These are phyloP conservation scores for Colletotrichum magnum DNA, from an alignment of 2,329 filamentous ascomycete genomes.

Conservation along the genomic window DNA sequence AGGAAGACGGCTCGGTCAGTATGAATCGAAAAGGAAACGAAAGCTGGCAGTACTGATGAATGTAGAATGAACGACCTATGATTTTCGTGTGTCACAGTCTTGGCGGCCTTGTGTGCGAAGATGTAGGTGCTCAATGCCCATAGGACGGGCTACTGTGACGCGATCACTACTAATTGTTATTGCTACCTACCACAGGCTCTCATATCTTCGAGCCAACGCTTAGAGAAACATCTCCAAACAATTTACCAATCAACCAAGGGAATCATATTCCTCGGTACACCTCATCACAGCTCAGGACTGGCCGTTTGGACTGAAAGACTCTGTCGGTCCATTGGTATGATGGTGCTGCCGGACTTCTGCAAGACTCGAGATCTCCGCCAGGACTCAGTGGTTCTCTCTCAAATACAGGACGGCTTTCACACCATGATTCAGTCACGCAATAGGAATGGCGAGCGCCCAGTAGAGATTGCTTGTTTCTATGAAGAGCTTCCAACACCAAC, in stretches of 20 bases:
- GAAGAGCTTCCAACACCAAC: conserved; percentile 39
- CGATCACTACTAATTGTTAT: too few species aligned
- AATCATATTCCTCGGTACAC: too few species aligned
- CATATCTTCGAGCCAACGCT: too few species aligned
- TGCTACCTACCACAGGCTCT: too few species aligned
- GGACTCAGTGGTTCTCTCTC: conserved; percentile 48
- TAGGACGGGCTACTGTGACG: conserved; percentile 40
- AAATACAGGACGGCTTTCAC: conserved; percentile 49
- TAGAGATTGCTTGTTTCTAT: conserved; percentile 46
- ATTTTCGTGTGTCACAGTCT: conserved; percentile 47
- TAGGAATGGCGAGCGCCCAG: conserved; percentile 38
- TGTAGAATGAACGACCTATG: conserved; percentile 43
- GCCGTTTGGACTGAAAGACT: too few species aligned
- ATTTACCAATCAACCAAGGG: too few species aligned
- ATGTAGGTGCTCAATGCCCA: conserved; percentile 37
- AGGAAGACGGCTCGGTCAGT: conserved; percentile 46
- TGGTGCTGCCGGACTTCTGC: too few species aligned
- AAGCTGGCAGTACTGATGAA: background rate
- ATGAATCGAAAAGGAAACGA: background rate
- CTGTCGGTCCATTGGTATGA: too few species aligned
- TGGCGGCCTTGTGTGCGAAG: conserved; percentile 46
- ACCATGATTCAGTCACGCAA: conserved; percentile 45
- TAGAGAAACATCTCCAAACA: too few species aligned
- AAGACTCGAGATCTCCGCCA: too few species aligned
- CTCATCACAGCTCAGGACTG: too few species aligned